Base-by-base conservation (phyloP, 805 yeast species). In the Cyberlindnera amylophila region DNA sequence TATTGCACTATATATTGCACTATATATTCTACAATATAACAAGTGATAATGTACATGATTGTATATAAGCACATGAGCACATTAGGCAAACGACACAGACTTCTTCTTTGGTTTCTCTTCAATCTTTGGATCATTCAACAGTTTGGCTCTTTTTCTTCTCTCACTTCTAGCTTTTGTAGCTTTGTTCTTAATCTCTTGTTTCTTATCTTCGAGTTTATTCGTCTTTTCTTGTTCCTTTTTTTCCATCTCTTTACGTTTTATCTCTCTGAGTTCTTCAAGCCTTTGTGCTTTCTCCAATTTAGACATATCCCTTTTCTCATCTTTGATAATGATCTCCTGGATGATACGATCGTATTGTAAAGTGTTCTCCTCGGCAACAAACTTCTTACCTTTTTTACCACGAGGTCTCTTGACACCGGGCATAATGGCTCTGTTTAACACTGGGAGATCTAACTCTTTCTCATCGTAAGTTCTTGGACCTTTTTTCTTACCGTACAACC, bases 331-430 rank as follows among this genome's bases (percentile, higher is more conserved):
- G 42, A 93, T 88, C 26, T 83, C 78, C 50, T 81, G 82, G 39
- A 90, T 79, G 46, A 91, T 71, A 62, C 95, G 73, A 50, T 75
- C 77, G 66, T 88, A 57, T 26, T 76, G 72, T 35, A 78, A 58
- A 12, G 74, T 63, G 57, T 78, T 74, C 55, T 86, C 95, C 32
- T 69, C 82, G n/a, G n/a, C n/a, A 21, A 86, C 75, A 59, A 86
- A 84, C 55, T 80, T 81, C 67, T 86, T 86, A 30, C 93, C 93
- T 61, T 90, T 90, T 66, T 91, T 91, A 36, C 97, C 97, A 36
- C 70, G 70, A 53, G 72, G 75, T 55, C 79, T 81, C 46, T 77
- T 79, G 38, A 83, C 82, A 30, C 98, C 98, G 1, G 98, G 96
- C 36, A 79, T 75, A 27, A 90, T 74, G 4, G 96, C 87, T 51